Evolutionary conservation across 1,284 basidiomycete genomes (phyloP).

Genomic region (Volvariella surrecta): DNA sequence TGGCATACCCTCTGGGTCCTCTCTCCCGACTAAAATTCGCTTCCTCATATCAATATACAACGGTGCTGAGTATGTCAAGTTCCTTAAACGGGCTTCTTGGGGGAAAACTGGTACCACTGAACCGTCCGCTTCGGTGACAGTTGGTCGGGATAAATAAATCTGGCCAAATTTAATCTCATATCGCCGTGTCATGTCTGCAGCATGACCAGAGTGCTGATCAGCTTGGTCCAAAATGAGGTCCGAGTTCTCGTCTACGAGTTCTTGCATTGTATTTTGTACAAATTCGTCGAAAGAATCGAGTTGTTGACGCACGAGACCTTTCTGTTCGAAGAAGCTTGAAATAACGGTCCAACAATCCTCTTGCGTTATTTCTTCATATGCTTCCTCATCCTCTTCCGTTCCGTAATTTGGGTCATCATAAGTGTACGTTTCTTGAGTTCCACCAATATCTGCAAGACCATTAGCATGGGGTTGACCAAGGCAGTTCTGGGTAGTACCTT

Average conservation of each 20-base stretch:
- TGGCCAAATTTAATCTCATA: constrained; percentile 98
- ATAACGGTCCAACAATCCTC: constrained; percentile 97
- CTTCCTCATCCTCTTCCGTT: constrained; percentile 56
- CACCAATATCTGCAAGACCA: constrained; percentile 31
- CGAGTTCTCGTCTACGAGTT: constrained; percentile 93
- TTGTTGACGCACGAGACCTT: constrained; percentile 96
- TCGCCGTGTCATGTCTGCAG: constrained; percentile 75
- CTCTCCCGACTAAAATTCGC: constrained; percentile 71
- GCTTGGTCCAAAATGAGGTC: constrained; percentile 95
- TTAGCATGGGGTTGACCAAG: constrained; percentile 7
- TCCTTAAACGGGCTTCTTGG: constrained; percentile 94
- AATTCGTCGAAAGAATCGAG: constrained; percentile 99
- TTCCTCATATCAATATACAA: constrained; percentile 97
- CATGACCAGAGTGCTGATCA: constrained; percentile 88
- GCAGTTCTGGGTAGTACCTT: constrained; percentile 30
- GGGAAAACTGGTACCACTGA: constrained; percentile 91
- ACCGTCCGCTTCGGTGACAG: constrained; percentile 93
- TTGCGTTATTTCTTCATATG: constrained; percentile 77
- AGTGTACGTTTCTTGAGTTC: constrained; percentile 40
- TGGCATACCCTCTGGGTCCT: constrained; percentile 73
- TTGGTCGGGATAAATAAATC: constrained; percentile 93
- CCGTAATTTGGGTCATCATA: constrained; percentile 53
- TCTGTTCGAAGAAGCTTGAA: constrained; percentile 93
- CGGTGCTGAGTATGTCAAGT: constrained; percentile 93
- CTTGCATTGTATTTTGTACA: constrained; percentile 99